Base-by-base conservation (phyloP, 441 rosid species). In the Euphorbia schlechtendalii region DNA sequence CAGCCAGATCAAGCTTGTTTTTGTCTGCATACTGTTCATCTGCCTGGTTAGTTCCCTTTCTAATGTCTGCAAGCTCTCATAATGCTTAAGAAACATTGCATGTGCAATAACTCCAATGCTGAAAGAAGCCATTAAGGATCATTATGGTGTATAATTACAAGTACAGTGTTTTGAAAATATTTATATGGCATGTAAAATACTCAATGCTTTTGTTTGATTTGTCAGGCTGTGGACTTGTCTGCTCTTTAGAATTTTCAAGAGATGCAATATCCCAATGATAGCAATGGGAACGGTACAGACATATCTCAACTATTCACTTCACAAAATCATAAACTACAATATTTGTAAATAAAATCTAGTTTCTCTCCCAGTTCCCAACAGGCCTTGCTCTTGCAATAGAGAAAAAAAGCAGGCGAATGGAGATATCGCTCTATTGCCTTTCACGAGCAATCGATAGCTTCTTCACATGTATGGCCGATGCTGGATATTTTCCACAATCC, bases 1-100 rank as follows among this genome's bases (percentile, higher is more conserved):
- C 90, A 24, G 85, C 90, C 45, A 85, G 97, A 82, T 93, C 98
- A 73, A 93, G 96, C 82, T 83, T 88, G 76, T 93, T 93, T 82
- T 86, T 93, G 49, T 84, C 97, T 38, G 74, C 75, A 15, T 93
- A 93, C 78, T 90, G 97, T 78, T 62, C 98, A 63, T 93, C 97
- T 64, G 92, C 98, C 63, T 93, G 98, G 97, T 88, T 69, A 76
- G 87, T 66, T 21, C 67, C 69, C 22, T 21, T 64, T 30, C 34
- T n/a, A n/a, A n/a, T n/a, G n/a, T n/a, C n/a, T n/a, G n/a, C n/a
- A n/a, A n/a, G n/a, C n/a, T n/a, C 36, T 32, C 7, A 32, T 32
- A 2, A 32, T 32, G 36, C 36, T 32, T 32, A 2, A 32, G 36
- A 3, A 32, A 32, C 36, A 32, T 32, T 7, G 36, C 36, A 32